Percentiles rank a stretch among this genome's conserved stretches.
These are phyloP conservation scores for Russula earlei DNA, from an alignment of 768 basidiomycete genomes.

Conservation along the genomic window DNA sequence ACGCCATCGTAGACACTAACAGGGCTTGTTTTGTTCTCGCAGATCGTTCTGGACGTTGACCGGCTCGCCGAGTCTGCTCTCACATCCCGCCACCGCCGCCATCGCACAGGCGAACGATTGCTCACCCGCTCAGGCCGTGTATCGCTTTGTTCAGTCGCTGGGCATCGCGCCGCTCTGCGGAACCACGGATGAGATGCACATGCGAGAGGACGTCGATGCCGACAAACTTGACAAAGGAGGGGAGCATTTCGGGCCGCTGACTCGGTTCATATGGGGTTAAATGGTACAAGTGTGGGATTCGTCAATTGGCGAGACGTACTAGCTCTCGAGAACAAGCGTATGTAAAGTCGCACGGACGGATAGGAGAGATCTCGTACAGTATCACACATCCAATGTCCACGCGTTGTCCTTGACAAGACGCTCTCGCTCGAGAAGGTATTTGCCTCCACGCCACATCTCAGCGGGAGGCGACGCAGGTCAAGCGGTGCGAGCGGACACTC, in stretches of 20 bases:
- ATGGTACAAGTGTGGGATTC: background rate
- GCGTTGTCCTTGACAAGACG: slow-evolving; percentile 74
- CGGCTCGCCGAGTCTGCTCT: slow-evolving; percentile 58
- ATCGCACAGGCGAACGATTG: slow-evolving; percentile 39
- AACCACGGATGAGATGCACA: slow-evolving; percentile 57
- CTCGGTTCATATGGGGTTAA: slow-evolving; percentile 27
- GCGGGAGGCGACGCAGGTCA: background rate
- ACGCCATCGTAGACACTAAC: background rate
- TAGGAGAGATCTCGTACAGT: background rate
- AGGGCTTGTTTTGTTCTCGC: background rate
- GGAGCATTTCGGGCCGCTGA: slow-evolving; percentile 24
- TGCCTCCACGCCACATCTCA: slow-evolving; percentile 39
- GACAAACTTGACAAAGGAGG: slow-evolving; percentile 30
- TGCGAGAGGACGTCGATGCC: slow-evolving; percentile 51
- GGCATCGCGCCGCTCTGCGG: slow-evolving; percentile 70
- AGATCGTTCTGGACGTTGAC: slow-evolving; percentile 86
- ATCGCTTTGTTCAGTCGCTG: slow-evolving; percentile 55
- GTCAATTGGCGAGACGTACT: background rate
- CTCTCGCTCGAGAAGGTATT: slow-evolving; percentile 74
- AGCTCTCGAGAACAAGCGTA: background rate
- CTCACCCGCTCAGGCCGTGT: slow-evolving; percentile 59
- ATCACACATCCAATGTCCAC: slow-evolving; percentile 52
- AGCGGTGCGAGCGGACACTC: slow-evolving; percentile 10
- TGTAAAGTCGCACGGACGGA: background rate
- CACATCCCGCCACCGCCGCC: slow-evolving; percentile 35